phyloP scores from a whole-genome alignment of 1,284 basidiomycete genomes.

The Sanguinoderma infundibulare region DNA sequence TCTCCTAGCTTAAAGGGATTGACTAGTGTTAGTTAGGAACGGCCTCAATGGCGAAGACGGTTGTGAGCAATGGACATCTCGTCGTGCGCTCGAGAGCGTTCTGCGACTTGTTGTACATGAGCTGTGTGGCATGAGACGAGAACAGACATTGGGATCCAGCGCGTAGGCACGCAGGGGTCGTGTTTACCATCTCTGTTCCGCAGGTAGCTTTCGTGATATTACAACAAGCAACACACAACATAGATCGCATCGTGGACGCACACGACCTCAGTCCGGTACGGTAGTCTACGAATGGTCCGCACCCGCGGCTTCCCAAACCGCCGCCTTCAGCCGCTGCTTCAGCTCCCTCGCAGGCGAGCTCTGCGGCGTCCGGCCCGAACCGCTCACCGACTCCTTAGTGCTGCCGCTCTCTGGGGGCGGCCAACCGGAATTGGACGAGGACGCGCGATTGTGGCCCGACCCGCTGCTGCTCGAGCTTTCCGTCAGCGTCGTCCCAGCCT shows the following conservation, averaged over 20 bases:
- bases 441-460: not conserved
- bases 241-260: not conserved
- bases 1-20: too few relatives aligned
- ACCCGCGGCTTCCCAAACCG: constrained; percentile 25
- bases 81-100: too few relatives aligned
- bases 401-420: not conserved
- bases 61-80: too few relatives aligned
- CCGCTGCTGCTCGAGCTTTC: not conserved
- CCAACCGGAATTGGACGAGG: not conserved
- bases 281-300: not conserved
- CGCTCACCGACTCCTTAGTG: not conserved
- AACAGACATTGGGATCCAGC: too few relatives aligned
- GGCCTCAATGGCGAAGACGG: too few relatives aligned
- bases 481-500: not conserved
- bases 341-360: constrained; percentile 12
- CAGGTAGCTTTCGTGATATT: too few relatives aligned
- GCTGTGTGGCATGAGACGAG: too few relatives aligned
- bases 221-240: not conserved
- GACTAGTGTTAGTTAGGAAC: too few relatives aligned
- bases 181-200: too few relatives aligned
- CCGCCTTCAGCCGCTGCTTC: constrained; percentile 34
- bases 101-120: too few relatives aligned
- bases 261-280: not conserved
- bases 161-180: too few relatives aligned
- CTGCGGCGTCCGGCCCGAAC: not conserved